Conservation (phyloP, 2,329 filamentous ascomycete species). For the Ophiostoma triangulosporum region DNA sequence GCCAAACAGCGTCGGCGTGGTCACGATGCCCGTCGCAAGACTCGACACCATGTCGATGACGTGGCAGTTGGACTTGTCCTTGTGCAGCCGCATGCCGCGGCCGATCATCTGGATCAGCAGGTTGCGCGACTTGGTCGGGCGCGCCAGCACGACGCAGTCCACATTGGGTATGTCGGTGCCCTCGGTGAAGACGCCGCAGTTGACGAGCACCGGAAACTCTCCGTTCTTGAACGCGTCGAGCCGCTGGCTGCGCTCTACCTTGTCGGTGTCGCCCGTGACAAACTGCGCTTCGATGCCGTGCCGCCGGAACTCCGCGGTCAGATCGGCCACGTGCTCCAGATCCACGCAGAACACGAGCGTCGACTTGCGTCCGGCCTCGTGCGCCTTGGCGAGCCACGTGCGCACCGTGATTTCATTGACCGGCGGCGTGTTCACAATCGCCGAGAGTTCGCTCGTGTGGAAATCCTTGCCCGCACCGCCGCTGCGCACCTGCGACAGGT, state of each 20-base stretch:
- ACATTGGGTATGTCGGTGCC: conserved; percentile 97
- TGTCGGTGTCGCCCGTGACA: conserved; percentile 71
- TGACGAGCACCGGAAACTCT: conserved; percentile 77
- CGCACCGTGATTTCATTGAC: conserved; percentile 77
- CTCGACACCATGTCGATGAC: conserved; percentile 92
- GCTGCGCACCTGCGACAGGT: conserved; percentile 57
- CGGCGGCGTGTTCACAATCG: conserved; percentile 65
- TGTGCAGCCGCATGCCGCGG: conserved; percentile 71
- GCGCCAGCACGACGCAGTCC: conserved; percentile 77
- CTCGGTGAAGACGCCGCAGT: conserved; percentile 94
- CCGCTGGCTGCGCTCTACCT: conserved; percentile 50
- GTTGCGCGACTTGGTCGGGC: conserved; percentile 86
- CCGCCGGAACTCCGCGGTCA: conserved; percentile 64
- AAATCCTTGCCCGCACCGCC: conserved; percentile 64
- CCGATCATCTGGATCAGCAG: conserved; percentile 96
- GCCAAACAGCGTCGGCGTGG: conserved; percentile 83
- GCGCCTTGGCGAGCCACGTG: conserved; percentile 70
- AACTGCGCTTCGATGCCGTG: conserved; percentile 70
- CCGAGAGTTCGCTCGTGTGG: conserved; percentile 60
- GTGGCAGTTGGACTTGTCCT: conserved; percentile 77
- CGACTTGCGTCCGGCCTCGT: conserved; percentile 39
- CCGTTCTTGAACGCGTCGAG: conserved; percentile 63
- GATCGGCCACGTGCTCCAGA: conserved; percentile 59
- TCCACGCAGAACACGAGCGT: conserved; percentile 94
- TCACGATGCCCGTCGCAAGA: conserved; percentile 71